A percentile compares a stretch with the other conserved stretches of the same genome.
phyloP scores from a whole-genome alignment of 371 early-diverging fungal genomes.

The Mortierella sp. region DNA sequence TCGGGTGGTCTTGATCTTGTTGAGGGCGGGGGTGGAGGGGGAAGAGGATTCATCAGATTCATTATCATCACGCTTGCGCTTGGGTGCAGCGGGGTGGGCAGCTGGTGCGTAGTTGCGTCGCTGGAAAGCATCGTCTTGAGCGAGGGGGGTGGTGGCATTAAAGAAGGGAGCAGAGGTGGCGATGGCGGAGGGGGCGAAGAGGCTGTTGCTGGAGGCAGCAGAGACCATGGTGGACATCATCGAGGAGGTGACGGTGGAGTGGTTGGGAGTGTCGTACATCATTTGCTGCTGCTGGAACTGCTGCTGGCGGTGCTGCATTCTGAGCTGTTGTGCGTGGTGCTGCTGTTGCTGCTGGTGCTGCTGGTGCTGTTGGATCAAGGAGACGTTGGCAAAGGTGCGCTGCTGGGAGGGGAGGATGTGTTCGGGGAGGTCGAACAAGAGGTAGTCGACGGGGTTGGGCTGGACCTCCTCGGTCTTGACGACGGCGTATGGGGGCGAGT shows the following conservation, averaged over 20 bases:
- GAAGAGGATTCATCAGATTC: conserved; percentile 12
- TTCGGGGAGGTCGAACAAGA: conserved; percentile 25
- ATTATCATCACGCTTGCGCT: conserved; percentile 40
- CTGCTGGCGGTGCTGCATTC: conserved; percentile 29
- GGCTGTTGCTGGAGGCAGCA: conserved; percentile 9
- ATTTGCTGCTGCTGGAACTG: conserved; percentile 33
- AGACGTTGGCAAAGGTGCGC: conserved; percentile 12
- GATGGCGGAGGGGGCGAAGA: conserved; percentile 15
- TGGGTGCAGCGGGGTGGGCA: conserved; percentile 48
- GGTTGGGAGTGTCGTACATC: conserved; percentile 27
- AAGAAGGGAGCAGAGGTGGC: conserved; percentile 30
- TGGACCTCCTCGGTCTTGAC: conserved; percentile 44
- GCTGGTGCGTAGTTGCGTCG: conserved; percentile 20
- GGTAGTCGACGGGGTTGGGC: conserved; percentile 24
- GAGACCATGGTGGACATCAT: conserved; percentile 20
- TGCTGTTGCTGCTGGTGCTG: conserved; percentile 42
- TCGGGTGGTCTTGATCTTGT: conserved; percentile 36
- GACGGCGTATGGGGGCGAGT: conserved; percentile 36
- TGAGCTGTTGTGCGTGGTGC: conserved; percentile 31
- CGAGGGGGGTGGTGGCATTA: conserved; percentile 12
- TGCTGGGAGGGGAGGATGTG: conserved; percentile 27
- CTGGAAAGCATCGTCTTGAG: conserved; percentile 7
- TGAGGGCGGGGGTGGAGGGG: background rate
- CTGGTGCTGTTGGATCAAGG: conserved; percentile 33
- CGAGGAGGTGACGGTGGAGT: conserved; percentile 20